Evolutionary conservation across 2,329 filamentous ascomycete species (phyloP).

Genomic region (Sordariomycetes sp.): DNA sequence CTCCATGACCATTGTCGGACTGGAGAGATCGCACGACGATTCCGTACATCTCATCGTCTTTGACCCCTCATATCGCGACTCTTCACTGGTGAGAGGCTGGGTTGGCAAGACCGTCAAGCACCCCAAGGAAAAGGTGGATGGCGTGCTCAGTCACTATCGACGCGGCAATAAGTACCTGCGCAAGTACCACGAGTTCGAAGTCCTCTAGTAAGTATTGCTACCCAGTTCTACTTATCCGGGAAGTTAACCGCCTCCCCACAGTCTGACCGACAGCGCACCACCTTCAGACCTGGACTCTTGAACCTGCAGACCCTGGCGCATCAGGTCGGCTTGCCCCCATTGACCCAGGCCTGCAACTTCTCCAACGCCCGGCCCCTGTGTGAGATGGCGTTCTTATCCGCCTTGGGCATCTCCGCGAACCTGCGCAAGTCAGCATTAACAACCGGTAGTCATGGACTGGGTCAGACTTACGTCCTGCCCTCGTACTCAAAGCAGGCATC

Average conservation of each 20-base stretch:
- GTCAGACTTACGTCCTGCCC: conserved; percentile 58
- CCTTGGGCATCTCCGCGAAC: conserved; percentile 90
- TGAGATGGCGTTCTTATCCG: conserved; percentile 82
- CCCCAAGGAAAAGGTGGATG: conserved; percentile 22
- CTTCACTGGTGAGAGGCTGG: conserved; percentile 51
- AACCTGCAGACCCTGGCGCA: no score
- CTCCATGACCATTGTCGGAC: conserved; percentile 81
- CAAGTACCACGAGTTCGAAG: conserved; percentile 69
- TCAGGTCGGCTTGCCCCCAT: conserved; percentile 24
- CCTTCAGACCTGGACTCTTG: no score
- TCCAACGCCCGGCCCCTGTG: conserved; percentile 81
- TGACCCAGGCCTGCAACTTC: conserved; percentile 78
- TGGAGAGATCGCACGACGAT: conserved; percentile 61
- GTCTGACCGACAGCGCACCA: no score
- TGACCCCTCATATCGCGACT: conserved; percentile 74
- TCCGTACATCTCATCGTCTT: conserved; percentile 69
- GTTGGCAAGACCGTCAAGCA: conserved; percentile 36
- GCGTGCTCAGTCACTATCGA: conserved; percentile 64
- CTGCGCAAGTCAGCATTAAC: conserved; percentile 23
- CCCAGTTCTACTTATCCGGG: no score
- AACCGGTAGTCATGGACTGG: background rate
- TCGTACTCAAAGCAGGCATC: conserved; percentile 94
- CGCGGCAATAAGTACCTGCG: conserved; percentile 58
- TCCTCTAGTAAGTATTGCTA: conserved; percentile 57
- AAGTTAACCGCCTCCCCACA: no score